Percentiles rank a stretch among this genome's conserved stretches.
Evolutionary conservation across 371 early-diverging fungal species (phyloP).

Genomic region (Mortierella sp.): DNA sequence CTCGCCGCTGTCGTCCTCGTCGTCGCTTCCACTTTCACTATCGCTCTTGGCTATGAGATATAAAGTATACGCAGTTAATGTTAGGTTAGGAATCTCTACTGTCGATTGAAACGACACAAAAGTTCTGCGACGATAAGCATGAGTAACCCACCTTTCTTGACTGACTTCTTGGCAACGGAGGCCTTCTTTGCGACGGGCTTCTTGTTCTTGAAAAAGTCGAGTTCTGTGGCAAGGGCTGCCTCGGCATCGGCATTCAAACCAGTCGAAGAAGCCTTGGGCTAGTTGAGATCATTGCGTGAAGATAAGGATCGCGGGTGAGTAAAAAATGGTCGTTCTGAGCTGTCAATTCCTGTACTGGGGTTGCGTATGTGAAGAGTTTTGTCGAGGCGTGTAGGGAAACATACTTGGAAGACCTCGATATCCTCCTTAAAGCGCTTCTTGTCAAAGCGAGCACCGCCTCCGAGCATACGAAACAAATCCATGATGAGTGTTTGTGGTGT

Average conservation of each 20-base stretch:
- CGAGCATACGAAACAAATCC: constrained; percentile 87
- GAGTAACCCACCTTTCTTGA: constrained; percentile 12
- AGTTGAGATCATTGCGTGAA: not conserved
- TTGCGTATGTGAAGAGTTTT: not conserved
- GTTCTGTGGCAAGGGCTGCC: constrained; percentile 58
- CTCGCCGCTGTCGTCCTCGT: constrained; percentile 43
- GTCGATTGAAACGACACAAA: not conserved
- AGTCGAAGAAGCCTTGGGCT: constrained; percentile 44
- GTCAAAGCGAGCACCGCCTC: constrained; percentile 89
- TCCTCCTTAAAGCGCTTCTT: constrained; percentile 83
- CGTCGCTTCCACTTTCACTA: constrained; percentile 26
- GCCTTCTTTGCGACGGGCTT: constrained; percentile 41
- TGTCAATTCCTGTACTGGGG: not conserved
- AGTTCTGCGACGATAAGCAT: not conserved
- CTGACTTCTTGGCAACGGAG: constrained; percentile 25
- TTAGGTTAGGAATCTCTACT: too few relatives aligned
- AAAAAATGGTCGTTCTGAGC: not conserved
- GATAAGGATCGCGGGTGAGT: not conserved
- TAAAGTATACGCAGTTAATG: not conserved
- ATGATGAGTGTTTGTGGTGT: constrained; percentile 45
- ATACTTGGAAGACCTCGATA: constrained; percentile 79
- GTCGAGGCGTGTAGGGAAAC: not conserved
- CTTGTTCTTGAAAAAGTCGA: constrained; percentile 67
- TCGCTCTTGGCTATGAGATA: constrained; percentile 23
- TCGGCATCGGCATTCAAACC: constrained; percentile 54